These are phyloP conservation scores for Phlebiopsis gigantea DNA, from an alignment of 768 basidiomycete species.

Conservation along the genomic window DNA sequence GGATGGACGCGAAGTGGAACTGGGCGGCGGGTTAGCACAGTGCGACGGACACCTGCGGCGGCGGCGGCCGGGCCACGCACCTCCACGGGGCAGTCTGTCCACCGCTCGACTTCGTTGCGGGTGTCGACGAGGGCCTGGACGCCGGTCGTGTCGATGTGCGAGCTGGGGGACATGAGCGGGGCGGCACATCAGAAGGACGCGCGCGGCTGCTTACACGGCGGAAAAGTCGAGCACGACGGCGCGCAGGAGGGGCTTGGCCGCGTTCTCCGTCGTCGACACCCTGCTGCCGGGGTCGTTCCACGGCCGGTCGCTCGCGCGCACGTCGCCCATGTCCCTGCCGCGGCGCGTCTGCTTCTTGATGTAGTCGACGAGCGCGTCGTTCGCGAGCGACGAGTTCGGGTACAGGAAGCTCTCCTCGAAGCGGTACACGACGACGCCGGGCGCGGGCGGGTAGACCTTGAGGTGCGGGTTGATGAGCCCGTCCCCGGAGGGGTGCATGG, in stretches of 20 bases:
- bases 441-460: slow-evolving; percentile 70
- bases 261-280: slow-evolving; percentile 45
- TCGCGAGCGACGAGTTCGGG: slow-evolving; percentile 68
- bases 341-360: slow-evolving; percentile 75
- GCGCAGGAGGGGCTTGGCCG: slow-evolving; percentile 59
- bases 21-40: slow-evolving; percentile 23
- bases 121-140: slow-evolving; percentile 90
- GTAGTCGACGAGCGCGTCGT: slow-evolving; percentile 71
- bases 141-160: slow-evolving; percentile 88
- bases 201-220: slow-evolving; percentile 48
- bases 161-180: slow-evolving; percentile 33
- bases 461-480: slow-evolving; percentile 64
- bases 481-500: slow-evolving; percentile 48
- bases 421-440: slow-evolving; percentile 88
- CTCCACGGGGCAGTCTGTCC: slow-evolving; percentile 72
- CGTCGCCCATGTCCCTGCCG: slow-evolving; percentile 64
- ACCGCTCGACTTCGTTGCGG: slow-evolving; percentile 81
- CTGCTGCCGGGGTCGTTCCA: slow-evolving; percentile 91
- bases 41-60: slow-evolving; percentile 30
- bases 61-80: background rate
- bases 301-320: slow-evolving; percentile 67
- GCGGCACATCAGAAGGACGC: background rate
- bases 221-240: slow-evolving; percentile 93
- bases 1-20: slow-evolving; percentile 92
- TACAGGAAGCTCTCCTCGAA: slow-evolving; percentile 88